Base-by-base conservation (phyloP, 2,329 filamentous ascomycete genomes). In the Alternaria atra region DNA sequence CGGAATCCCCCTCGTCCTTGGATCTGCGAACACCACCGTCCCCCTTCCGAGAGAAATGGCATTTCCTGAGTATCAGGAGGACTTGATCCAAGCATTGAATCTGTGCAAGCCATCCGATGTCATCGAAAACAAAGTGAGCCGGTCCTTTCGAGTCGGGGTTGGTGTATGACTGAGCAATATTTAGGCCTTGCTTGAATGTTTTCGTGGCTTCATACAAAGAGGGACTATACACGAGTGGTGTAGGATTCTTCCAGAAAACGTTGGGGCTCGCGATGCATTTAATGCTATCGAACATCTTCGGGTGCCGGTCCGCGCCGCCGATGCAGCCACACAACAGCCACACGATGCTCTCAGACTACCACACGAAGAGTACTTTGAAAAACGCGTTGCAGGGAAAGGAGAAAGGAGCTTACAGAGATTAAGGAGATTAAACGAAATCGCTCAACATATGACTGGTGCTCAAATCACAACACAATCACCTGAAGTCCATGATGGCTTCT, bases 151-250 rank as follows among this genome's bases (percentile, higher is more conserved):
- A 52, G 12, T 32, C 25, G 32, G 50, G 10, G 37, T n/a, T 51
- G 5, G 25, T 23, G 15, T 32, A 25, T 52, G 5, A 43, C 25
- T 52, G 42, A 52, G 32, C n/a, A 8, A 13, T 43, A 43, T 29
- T 6, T 15, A 52, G 50, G 37, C 25, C 27, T 34, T 52, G 25
- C 50, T 52, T 5, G 5, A 15, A 32, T 43, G 25, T 43, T 52
- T 52, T 25, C 35, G 7, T 43, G 15, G 32, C 20, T 52, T 52
- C 25, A 43, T 52, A 20, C 2, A 43, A 43, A 43, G 23, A 12
- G 50, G 35, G n/a, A 52, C 50, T 52, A n/a, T 43, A 34, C 27
- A 43, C 9, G 35, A 52, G 50, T 52, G 25, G 37, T 43, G 35
- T 52, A 5, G 7, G n/a, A 20, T 52, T 32, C 37, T 52, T 32